Evolutionary conservation across 257 asterid species (phyloP).

Genomic region (Nemophila menziesii): DNA sequence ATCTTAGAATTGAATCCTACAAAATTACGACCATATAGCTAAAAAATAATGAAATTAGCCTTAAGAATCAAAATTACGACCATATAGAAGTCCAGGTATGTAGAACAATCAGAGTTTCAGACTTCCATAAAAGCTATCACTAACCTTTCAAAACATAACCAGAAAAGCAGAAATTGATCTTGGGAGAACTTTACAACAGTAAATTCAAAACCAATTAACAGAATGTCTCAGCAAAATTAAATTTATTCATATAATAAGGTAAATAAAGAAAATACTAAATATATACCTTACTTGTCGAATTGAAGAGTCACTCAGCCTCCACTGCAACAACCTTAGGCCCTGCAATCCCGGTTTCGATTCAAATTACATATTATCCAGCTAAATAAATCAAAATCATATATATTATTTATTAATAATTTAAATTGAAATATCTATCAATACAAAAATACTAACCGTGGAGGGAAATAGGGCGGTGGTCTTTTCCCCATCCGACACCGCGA

Average conservation of each 20-base stretch:
- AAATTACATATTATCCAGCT: background rate
- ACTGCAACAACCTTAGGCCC: slow-evolving; percentile 23
- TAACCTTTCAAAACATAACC: too few species aligned
- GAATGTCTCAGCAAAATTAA: background rate
- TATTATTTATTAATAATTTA: too few species aligned
- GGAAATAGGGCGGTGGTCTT: slow-evolving; percentile 73
- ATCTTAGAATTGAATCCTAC: too few species aligned
- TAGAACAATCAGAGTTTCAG: too few species aligned
- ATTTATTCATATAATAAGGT: background rate
- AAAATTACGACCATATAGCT: too few species aligned
- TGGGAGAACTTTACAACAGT: too few species aligned
- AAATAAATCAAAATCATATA: background rate
- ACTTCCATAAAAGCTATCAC: too few species aligned
- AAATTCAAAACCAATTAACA: background rate
- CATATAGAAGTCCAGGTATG: too few species aligned
- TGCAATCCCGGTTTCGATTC: slow-evolving; percentile 5
- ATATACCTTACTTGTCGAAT: slow-evolving; percentile 12
- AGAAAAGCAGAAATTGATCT: too few species aligned
- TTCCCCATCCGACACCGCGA: slow-evolving; percentile 96
- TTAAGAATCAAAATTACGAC: too few species aligned
- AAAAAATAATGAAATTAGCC: too few species aligned
- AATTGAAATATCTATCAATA: too few species aligned
- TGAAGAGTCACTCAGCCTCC: slow-evolving; percentile 14
- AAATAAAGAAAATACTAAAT: background rate
- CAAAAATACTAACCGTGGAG: slow-evolving; percentile 44